Percentiles rank a stretch among this genome's conserved stretches.
Evolutionary conservation across 1,139 yeast species (phyloP).

Genomic region (Geotrichum australiense): DNA sequence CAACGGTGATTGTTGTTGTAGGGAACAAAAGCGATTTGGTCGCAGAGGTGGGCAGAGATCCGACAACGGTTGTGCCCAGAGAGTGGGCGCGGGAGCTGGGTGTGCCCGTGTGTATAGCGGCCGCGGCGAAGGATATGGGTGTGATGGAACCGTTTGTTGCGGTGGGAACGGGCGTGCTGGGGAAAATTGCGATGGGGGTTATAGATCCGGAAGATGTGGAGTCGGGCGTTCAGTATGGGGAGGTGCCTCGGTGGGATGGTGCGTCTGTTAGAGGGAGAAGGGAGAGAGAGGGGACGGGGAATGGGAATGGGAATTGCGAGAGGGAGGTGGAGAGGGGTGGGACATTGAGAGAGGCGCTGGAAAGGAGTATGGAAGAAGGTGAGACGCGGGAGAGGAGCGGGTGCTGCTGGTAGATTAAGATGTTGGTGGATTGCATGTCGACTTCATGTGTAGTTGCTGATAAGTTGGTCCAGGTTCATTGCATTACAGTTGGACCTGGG

Average conservation of each 20-base stretch:
- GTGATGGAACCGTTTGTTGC: constrained; percentile 53
- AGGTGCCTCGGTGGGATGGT: constrained; percentile 38
- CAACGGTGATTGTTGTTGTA: constrained; percentile 40
- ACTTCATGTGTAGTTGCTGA: too few relatives aligned
- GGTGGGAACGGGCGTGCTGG: constrained; percentile 36
- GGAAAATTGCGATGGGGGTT: constrained; percentile 41
- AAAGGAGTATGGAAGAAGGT: too few relatives aligned
- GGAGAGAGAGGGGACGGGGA: too few relatives aligned
- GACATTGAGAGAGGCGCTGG: too few relatives aligned
- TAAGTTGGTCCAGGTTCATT: too few relatives aligned
- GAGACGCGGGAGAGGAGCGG: too few relatives aligned
- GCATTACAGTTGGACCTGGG: too few relatives aligned
- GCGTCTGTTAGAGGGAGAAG: too few relatives aligned
- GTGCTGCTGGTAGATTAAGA: too few relatives aligned
- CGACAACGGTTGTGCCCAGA: constrained; percentile 30
- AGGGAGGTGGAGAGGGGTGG: too few relatives aligned
- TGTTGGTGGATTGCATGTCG: too few relatives aligned
- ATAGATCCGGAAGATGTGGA: constrained; percentile 41
- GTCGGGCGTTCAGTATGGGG: constrained; percentile 45
- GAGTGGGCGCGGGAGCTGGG: constrained; percentile 34
- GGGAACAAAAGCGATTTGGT: constrained; percentile 44
- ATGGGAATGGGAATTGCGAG: too few relatives aligned
- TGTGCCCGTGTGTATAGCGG: constrained; percentile 35
- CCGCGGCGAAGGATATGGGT: constrained; percentile 56
- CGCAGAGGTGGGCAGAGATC: constrained; percentile 26